Percentiles rank a stretch among this genome's conserved stretches.
Evolutionary conservation across 2,329 filamentous ascomycete genomes (phyloP).

Genomic region (Ceratocystis lukuohia): DNA sequence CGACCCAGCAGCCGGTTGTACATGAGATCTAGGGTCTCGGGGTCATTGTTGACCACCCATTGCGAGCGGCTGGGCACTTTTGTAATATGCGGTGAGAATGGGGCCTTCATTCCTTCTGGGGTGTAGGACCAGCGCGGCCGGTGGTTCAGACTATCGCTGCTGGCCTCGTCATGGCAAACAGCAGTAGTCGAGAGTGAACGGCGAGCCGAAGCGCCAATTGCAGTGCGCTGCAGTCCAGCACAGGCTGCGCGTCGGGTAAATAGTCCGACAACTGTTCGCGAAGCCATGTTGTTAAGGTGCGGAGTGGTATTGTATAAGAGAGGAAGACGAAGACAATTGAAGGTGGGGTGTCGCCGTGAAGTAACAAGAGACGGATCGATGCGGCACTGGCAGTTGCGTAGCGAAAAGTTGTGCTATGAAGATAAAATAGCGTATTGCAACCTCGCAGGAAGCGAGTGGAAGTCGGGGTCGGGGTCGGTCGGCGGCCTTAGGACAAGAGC

Average conservation of each 20-base stretch:
- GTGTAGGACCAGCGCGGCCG: slow-evolving; percentile 62
- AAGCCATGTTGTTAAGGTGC: not conserved
- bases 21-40: slow-evolving; percentile 58
- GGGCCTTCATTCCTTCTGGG: slow-evolving; percentile 55
- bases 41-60: slow-evolving; percentile 64
- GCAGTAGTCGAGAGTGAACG: slow-evolving; percentile 12
- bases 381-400: not conserved
- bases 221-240: slow-evolving; percentile 1
- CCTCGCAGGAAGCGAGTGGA: not conserved
- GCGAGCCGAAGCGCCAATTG: not conserved
- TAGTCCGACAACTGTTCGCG: not conserved
- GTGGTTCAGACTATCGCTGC: slow-evolving; percentile 28
- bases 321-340: not conserved
- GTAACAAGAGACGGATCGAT: too few relatives aligned
- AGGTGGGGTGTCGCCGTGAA: slow-evolving; percentile 3
- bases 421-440: not conserved
- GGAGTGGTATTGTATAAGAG: not conserved
- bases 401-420: not conserved
- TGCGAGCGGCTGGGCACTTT: slow-evolving; percentile 39
- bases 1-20: slow-evolving; percentile 64
- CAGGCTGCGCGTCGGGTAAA: not conserved
- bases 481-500: not conserved
- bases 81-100: slow-evolving; percentile 47
- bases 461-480: not conserved
- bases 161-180: not conserved